Percentiles rank a stretch among this genome's conserved stretches.
These are phyloP conservation scores for Exophiala mesophila DNA, from an alignment of 2,329 filamentous ascomycete species.

Conservation along the genomic window DNA sequence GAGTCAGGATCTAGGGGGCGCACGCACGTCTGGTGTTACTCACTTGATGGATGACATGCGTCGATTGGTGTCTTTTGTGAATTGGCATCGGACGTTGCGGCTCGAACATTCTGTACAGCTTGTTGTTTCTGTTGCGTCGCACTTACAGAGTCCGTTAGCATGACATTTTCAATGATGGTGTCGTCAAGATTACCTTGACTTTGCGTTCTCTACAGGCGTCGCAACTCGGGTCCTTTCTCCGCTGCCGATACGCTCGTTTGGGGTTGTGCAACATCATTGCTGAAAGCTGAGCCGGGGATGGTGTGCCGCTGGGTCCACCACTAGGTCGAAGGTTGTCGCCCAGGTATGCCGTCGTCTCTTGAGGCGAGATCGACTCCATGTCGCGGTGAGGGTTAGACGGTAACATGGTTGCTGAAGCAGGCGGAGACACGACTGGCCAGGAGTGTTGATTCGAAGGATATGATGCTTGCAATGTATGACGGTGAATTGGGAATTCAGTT, in stretches of 20 bases:
- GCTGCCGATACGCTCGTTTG: constrained; percentile 89
- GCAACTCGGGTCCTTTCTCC: constrained; percentile 93
- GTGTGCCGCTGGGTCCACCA: constrained; percentile 11
- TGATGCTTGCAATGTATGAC: constrained; percentile 2
- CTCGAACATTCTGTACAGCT: constrained; percentile 98
- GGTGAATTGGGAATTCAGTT: constrained; percentile 10
- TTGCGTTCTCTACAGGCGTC: constrained; percentile 88
- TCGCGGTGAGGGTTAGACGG: constrained; percentile 37
- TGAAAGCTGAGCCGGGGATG: constrained; percentile 29
- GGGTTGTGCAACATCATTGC: constrained; percentile 62
- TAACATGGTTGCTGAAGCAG: constrained; percentile 16
- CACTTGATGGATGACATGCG: constrained; percentile 98
- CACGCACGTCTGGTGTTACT: constrained; percentile 28
- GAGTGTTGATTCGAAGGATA: constrained; percentile 8
- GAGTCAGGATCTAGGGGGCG: constrained; percentile 22
- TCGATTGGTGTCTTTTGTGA: constrained; percentile 97
- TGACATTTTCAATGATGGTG: constrained; percentile 10
- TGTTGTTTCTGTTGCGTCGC: constrained; percentile 91
- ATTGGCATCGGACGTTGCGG: constrained; percentile 94
- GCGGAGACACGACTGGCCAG: constrained; percentile 7
- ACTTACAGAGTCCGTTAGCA: constrained; percentile 45
- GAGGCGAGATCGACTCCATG: constrained; percentile 36
- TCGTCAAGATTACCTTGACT: constrained; percentile 49
- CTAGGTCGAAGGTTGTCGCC: constrained; percentile 28
- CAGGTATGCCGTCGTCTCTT: constrained; percentile 33